These are phyloP conservation scores for Escallonia rubra DNA, from an alignment of 129 eudicot genomes.

Conservation along the genomic window DNA sequence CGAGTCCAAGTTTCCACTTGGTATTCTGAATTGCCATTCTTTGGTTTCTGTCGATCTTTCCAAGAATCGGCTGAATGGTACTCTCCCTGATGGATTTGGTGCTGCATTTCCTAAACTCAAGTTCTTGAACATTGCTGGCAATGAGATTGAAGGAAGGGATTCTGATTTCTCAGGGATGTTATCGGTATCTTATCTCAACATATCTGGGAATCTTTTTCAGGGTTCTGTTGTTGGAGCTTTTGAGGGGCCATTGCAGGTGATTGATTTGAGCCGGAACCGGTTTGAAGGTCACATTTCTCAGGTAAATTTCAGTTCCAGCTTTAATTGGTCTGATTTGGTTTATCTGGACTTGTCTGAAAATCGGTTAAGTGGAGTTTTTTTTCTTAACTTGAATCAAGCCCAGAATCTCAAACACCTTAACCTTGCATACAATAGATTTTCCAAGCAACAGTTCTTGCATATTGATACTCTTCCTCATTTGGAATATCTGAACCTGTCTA, in stretches of 20 bases:
- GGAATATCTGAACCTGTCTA: slow-evolving; percentile 73
- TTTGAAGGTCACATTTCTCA: slow-evolving; percentile 74
- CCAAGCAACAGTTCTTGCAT: slow-evolving; percentile 41
- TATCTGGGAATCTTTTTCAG: slow-evolving; percentile 63
- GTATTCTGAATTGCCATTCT: slow-evolving; percentile 52
- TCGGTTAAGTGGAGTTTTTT: slow-evolving; percentile 59
- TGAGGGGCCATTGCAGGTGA: slow-evolving; percentile 57
- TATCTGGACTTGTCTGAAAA: slow-evolving; percentile 72
- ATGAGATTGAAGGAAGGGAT: slow-evolving; percentile 53
- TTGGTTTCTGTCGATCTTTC: slow-evolving; percentile 65
- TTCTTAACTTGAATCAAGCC: slow-evolving; percentile 33
- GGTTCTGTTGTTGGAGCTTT: slow-evolving; percentile 72
- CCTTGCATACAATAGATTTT: slow-evolving; percentile 67
- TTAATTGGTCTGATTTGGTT: slow-evolving; percentile 57
- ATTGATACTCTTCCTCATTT: slow-evolving; percentile 35
- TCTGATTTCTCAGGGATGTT: slow-evolving; percentile 59
- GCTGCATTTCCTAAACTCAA: slow-evolving; percentile 57
- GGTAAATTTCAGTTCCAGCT: slow-evolving; percentile 49
- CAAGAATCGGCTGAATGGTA: slow-evolving; percentile 48
- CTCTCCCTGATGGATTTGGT: slow-evolving; percentile 63
- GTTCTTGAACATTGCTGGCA: slow-evolving; percentile 59
- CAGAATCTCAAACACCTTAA: slow-evolving; percentile 64
- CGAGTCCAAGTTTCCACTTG: slow-evolving; percentile 44
- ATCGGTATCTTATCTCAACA: slow-evolving; percentile 46
- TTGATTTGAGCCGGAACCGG: slow-evolving; percentile 71